A percentile compares a stretch with the other conserved stretches of the same genome.
Evolutionary conservation across 2,329 filamentous ascomycete species (phyloP).

Genomic region (Fusarium sp.): DNA sequence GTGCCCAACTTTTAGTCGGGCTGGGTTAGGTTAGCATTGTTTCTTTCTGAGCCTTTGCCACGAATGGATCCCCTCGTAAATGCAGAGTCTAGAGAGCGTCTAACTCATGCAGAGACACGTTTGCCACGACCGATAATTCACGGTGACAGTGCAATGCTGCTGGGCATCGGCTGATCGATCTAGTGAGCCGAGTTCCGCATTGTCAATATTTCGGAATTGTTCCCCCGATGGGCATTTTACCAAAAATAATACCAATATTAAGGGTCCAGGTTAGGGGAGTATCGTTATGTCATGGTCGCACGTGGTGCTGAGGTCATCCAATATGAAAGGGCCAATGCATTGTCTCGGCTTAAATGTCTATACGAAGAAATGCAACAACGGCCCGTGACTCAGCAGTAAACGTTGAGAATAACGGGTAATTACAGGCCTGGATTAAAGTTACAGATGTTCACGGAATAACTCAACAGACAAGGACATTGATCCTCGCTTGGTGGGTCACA

Average conservation of each 20-base stretch:
- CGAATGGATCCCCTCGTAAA: slow-evolving; percentile 11
- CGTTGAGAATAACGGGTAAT: background rate
- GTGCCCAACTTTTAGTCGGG: background rate
- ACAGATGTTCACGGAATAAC: background rate
- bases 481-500: background rate
- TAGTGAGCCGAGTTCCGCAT: slow-evolving; percentile 7
- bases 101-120: slow-evolving; percentile 13
- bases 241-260: slow-evolving; percentile 9
- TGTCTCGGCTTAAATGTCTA: background rate
- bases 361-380: background rate
- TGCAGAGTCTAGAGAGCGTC: background rate
- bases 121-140: background rate
- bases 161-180: slow-evolving; percentile 10
- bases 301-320: slow-evolving; percentile 19
- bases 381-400: background rate
- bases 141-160: background rate
- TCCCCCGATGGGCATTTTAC: slow-evolving; percentile 5
- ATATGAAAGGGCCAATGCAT: background rate
- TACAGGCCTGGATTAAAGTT: background rate
- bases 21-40: too few species aligned
- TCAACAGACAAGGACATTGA: background rate
- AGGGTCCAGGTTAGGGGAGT: slow-evolving; percentile 7
- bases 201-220: background rate
- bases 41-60: slow-evolving; percentile 1
- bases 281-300: background rate